Conservation (phyloP, 768 basidiomycete genomes). For the Kwoniella sp. region DNA sequence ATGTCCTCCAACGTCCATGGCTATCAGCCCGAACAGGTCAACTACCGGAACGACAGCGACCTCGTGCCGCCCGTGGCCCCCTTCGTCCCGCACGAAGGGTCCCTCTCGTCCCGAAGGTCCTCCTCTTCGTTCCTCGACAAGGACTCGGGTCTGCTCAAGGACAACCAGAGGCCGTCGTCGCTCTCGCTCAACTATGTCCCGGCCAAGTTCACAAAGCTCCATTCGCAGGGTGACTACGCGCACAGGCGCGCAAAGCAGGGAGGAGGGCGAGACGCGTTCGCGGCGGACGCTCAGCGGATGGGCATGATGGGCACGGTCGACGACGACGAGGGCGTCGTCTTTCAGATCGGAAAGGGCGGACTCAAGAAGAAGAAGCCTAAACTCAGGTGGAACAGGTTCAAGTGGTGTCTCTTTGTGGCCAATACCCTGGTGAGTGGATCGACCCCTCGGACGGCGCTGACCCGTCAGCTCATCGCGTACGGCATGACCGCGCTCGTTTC, state of each 20-base stretch:
- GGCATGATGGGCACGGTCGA: constrained; percentile 57
- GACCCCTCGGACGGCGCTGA: background rate
- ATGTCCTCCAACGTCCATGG: constrained; percentile 11
- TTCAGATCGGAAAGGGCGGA: constrained; percentile 52
- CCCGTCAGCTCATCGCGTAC: constrained; percentile 58
- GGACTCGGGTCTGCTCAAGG: background rate
- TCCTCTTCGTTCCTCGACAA: constrained; percentile 4
- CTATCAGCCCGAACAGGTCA: constrained; percentile 1
- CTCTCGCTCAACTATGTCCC: constrained; percentile 72
- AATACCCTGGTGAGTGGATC: constrained; percentile 57
- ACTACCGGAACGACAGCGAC: constrained; percentile 15
- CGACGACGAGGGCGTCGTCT: constrained; percentile 53
- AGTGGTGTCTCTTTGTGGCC: constrained; percentile 69
- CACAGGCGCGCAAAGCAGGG: constrained; percentile 54
- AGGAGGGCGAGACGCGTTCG: constrained; percentile 67
- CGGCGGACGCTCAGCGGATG: constrained; percentile 58
- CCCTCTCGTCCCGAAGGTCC: constrained; percentile 15
- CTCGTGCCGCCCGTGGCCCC: constrained; percentile 15
- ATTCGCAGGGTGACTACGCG: constrained; percentile 53
- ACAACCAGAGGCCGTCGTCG: constrained; percentile 20
- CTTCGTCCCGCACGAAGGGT: constrained; percentile 1
- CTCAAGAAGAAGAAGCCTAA: constrained; percentile 53
- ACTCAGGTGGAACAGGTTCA: constrained; percentile 76
- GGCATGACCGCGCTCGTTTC: constrained; percentile 62
- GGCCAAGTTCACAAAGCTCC: constrained; percentile 62